phyloP scores from a whole-genome alignment of 2,329 filamentous ascomycete genomes.

The Colletotrichum tropicicola region DNA sequence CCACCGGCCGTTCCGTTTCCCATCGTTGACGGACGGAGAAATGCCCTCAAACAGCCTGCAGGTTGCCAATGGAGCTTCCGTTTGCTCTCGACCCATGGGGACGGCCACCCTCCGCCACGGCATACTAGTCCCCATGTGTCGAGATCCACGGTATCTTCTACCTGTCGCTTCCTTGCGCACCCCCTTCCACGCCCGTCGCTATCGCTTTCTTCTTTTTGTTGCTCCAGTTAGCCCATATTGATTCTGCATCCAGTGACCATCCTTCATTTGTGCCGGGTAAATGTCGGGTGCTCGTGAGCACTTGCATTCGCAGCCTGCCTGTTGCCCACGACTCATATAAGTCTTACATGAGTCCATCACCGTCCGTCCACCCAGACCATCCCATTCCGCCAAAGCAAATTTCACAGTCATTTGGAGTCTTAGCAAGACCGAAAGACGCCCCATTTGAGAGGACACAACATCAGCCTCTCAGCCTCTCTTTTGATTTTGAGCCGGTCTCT shows the following conservation, averaged over 20 bases:
- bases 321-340: conserved; percentile 25
- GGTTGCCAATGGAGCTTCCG: conserved; percentile 19
- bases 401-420: not conserved
- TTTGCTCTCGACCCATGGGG: conserved; percentile 10
- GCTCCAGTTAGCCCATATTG: not conserved
- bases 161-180: conserved; percentile 1
- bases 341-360: conserved; percentile 32
- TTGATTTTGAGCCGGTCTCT: not conserved
- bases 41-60: conserved; percentile 8
- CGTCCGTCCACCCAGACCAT: conserved; percentile 21
- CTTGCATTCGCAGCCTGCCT: conserved; percentile 18
- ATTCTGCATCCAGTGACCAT: conserved; percentile 1
- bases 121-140: conserved; percentile 13
- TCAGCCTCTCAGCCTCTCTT: conserved; percentile 2
- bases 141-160: not conserved
- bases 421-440: not conserved
- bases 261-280: conserved; percentile 39
- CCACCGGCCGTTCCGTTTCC: conserved; percentile 29
- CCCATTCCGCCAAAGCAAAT: not conserved
- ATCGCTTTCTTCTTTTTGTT: conserved; percentile 6
- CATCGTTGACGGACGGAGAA: conserved; percentile 16
- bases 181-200: not conserved
- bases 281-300: conserved; percentile 34
- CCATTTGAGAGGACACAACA: not conserved
- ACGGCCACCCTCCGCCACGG: conserved; percentile 14